A percentile compares a stretch with the other conserved stretches of the same genome.
These are phyloP conservation scores for Apiospora kogelbergensis DNA, from an alignment of 2,329 filamentous ascomycete species.

Conservation along the genomic window DNA sequence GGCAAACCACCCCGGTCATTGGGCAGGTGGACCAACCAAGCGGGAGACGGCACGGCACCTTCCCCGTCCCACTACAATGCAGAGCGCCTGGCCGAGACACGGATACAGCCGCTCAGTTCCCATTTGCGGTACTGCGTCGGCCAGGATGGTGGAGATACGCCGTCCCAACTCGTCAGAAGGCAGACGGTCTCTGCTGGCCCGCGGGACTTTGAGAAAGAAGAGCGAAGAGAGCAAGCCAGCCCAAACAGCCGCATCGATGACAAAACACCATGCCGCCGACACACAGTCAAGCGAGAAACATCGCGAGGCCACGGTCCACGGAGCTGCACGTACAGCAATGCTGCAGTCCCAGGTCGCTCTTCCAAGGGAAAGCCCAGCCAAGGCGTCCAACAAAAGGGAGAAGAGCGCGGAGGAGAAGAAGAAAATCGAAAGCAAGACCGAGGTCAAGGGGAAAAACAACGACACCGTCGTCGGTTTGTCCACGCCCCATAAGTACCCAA, in stretches of 20 bases:
- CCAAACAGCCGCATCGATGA: neutral
- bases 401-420: neutral
- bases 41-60: slow-evolving; percentile 16
- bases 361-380: neutral
- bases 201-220: neutral
- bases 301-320: slow-evolving; percentile 20
- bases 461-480: slow-evolving; percentile 23
- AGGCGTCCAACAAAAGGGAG: neutral
- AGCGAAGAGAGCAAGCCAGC: neutral
- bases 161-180: neutral
- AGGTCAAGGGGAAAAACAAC: slow-evolving; percentile 12
- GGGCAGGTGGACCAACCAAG: slow-evolving; percentile 13
- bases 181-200: neutral
- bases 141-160: slow-evolving; percentile 15
- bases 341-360: slow-evolving; percentile 14
- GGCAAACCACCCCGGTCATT: slow-evolving; percentile 12
- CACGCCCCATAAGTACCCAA: slow-evolving; percentile 8
- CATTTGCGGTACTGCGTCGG: slow-evolving; percentile 26
- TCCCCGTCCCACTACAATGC: slow-evolving; percentile 27
- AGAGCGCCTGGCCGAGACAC: slow-evolving; percentile 27
- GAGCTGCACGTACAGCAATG: slow-evolving; percentile 27
- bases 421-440: slow-evolving; percentile 15
- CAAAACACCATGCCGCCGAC: neutral
- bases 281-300: neutral
- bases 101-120: slow-evolving; percentile 23